These are phyloP conservation scores for Sporisorium iseilematis-ciliati DNA, from an alignment of 1,284 basidiomycete genomes.

Conservation along the genomic window DNA sequence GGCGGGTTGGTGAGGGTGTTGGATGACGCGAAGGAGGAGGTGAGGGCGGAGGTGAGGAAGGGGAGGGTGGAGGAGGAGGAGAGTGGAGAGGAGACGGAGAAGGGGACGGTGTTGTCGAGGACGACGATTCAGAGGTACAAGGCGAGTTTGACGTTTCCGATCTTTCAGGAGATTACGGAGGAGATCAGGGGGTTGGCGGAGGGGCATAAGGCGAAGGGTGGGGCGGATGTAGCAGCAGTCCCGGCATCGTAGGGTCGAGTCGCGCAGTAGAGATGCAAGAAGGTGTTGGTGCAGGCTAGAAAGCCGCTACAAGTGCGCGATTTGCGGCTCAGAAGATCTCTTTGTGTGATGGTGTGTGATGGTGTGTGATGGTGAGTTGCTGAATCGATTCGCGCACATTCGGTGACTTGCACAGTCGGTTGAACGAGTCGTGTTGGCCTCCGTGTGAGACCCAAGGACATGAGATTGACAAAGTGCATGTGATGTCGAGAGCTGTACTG, in stretches of 20 bases:
- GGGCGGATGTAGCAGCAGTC: neutral
- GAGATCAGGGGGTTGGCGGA: conserved; percentile 36
- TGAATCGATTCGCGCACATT: neutral
- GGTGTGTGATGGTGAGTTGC: neutral
- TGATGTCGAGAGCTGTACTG: conserved; percentile 12
- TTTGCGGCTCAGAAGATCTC: neutral
- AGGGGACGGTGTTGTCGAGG: conserved; percentile 55
- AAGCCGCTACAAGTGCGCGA: neutral
- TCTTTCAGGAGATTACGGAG: conserved; percentile 63
- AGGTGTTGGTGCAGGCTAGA: neutral
- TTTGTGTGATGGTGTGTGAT: neutral
- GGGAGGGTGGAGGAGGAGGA: conserved; percentile 16
- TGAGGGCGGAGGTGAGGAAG: conserved; percentile 16
- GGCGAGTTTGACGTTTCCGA: conserved; percentile 62
- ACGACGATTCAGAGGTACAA: conserved; percentile 63
- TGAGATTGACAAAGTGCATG: conserved; percentile 13
- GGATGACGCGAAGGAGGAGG: conserved; percentile 76
- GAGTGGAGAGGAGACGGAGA: neutral
- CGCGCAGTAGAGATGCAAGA: no score
- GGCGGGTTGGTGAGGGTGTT: conserved; percentile 87
- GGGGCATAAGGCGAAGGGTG: conserved; percentile 10
- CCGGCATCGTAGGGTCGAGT: neutral
- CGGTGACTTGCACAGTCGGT: neutral
- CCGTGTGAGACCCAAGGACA: neutral
- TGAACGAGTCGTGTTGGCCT: neutral